Evolutionary conservation across 805 yeast genomes (phyloP).

Genomic region (Candida chauliodis): DNA sequence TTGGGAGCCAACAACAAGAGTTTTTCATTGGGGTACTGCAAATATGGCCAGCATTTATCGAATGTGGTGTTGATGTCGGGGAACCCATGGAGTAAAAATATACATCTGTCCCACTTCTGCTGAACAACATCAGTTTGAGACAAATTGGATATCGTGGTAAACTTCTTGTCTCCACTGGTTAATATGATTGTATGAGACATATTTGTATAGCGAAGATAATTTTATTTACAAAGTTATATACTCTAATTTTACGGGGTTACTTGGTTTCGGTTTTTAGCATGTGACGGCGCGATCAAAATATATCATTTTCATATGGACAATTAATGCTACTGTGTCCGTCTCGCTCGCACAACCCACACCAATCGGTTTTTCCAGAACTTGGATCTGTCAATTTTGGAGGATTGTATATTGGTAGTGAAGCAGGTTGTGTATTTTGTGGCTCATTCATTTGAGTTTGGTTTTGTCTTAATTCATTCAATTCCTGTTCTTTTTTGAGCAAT

Average conservation of each 20-base stretch:
- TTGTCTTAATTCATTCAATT: background rate
- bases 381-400: conserved; percentile 57
- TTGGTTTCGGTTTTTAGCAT: too few species aligned
- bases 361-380: conserved; percentile 66
- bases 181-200: background rate
- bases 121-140: conserved; percentile 15
- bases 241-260: too few species aligned
- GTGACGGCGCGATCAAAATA: conserved; percentile 29
- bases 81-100: conserved; percentile 34
- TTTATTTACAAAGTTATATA: too few species aligned
- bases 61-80: conserved; percentile 35
- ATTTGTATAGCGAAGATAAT: too few species aligned
- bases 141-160: conserved; percentile 19
- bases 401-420: conserved; percentile 42
- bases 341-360: conserved; percentile 94
- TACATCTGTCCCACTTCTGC: conserved; percentile 17
- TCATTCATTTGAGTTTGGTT: conserved; percentile 7
- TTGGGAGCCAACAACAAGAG: conserved; percentile 30
- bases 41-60: conserved; percentile 18
- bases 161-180: conserved; percentile 6
- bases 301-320: conserved; percentile 78
- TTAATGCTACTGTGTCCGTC: conserved; percentile 84
- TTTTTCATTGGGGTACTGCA: conserved; percentile 17
- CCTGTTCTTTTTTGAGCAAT: conserved; percentile 23
- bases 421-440: conserved; percentile 14